Conservation (phyloP, 139 green algal genomes). For the Chlorella sp. region DNA sequence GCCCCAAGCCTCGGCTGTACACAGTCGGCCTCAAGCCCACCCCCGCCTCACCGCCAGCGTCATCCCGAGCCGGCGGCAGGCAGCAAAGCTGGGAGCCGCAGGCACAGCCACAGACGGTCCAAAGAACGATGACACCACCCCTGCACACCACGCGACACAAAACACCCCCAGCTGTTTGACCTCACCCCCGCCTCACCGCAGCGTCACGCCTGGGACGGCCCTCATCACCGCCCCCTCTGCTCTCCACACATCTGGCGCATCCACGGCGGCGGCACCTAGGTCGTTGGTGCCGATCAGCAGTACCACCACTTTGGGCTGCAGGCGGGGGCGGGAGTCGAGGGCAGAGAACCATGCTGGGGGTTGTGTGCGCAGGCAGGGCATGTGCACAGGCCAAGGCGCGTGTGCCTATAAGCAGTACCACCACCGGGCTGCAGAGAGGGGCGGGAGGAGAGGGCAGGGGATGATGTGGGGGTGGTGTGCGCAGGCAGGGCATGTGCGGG, state of each 20-base stretch:
- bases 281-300: background rate
- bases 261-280: conserved; percentile 31
- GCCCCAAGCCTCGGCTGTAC: too few species aligned
- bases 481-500: background rate
- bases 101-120: too few species aligned
- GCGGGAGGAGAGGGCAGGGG: background rate
- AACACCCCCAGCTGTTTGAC: too few species aligned
- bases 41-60: too few species aligned
- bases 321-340: background rate
- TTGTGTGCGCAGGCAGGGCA: background rate
- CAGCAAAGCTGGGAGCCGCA: too few species aligned
- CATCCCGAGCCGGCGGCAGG: too few species aligned
- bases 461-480: background rate
- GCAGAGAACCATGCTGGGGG: background rate
- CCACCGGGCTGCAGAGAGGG: background rate
- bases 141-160: too few species aligned
- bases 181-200: conserved; percentile 5
- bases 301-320: conserved; percentile 27
- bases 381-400: too few species aligned
- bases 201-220: conserved; percentile 22
- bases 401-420: too few species aligned
- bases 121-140: too few species aligned
- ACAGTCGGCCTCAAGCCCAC: too few species aligned
- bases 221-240: conserved; percentile 20
- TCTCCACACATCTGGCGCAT: background rate